Conservation (phyloP, 2,329 filamentous ascomycete species). For the Hypoxylon sp. region DNA sequence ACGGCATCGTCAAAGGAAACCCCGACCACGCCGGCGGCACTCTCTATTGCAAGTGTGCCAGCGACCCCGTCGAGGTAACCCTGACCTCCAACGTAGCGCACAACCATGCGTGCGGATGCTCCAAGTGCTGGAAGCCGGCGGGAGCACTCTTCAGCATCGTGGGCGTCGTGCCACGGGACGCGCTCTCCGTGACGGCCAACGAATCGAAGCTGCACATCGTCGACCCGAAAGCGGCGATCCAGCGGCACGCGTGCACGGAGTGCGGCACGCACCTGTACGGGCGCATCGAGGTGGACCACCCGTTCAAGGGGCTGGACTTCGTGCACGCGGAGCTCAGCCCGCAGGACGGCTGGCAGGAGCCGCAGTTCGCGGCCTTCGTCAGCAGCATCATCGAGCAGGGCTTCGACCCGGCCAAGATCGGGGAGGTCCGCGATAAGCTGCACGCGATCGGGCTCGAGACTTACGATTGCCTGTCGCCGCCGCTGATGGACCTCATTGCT, state of each 20-base stretch:
- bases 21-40: conserved; percentile 71
- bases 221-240: conserved; percentile 70
- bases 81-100: conserved; percentile 72
- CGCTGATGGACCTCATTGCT: conserved; percentile 74
- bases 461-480: conserved; percentile 74
- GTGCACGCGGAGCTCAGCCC: conserved; percentile 72
- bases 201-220: conserved; percentile 69
- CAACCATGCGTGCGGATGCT: conserved; percentile 81
- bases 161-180: conserved; percentile 70
- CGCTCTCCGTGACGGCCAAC: conserved; percentile 71
- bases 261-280: conserved; percentile 76
- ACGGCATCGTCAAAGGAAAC: conserved; percentile 70
- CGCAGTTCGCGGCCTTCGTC: conserved; percentile 78
- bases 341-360: conserved; percentile 76
- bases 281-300: conserved; percentile 74
- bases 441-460: conserved; percentile 69
- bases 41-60: conserved; percentile 72
- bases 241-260: conserved; percentile 71
- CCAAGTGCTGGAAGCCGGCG: conserved; percentile 78
- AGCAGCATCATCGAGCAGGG: conserved; percentile 78
- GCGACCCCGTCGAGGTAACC: conserved; percentile 69
- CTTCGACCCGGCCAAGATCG: conserved; percentile 68
- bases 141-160: conserved; percentile 76
- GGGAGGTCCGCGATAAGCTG: conserved; percentile 68
- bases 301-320: conserved; percentile 79